A percentile compares a stretch with the other conserved stretches of the same genome.
phyloP scores from a whole-genome alignment of 2,329 filamentous ascomycete species.

The Hypoxylon sp. region DNA sequence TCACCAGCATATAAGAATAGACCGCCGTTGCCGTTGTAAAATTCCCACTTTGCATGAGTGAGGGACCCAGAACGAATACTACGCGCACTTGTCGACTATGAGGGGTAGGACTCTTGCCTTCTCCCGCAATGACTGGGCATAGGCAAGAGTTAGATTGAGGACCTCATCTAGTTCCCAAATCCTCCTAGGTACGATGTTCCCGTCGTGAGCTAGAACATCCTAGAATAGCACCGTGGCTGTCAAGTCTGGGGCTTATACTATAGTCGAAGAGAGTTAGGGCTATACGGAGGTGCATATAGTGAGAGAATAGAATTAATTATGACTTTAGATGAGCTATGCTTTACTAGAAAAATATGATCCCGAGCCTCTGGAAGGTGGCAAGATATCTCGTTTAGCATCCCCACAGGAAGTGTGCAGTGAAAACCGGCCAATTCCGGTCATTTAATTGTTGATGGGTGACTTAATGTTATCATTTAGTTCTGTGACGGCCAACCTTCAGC shows the following conservation, averaged over 20 bases:
- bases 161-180: constrained; percentile 1
- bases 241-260: background rate
- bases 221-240: background rate
- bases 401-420: background rate
- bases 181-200: background rate
- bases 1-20: constrained; percentile 14
- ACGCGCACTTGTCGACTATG: background rate
- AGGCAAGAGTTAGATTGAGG: background rate
- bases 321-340: background rate
- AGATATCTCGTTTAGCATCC: background rate
- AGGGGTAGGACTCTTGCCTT: constrained; percentile 1
- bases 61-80: constrained; percentile 1
- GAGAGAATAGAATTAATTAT: background rate
- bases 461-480: background rate
- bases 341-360: background rate
- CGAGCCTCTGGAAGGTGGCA: background rate
- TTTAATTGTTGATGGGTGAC: background rate
- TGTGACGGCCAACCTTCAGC: background rate
- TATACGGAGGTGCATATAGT: background rate
- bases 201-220: background rate
- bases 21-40: constrained; percentile 20
- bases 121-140: background rate
- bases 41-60: constrained; percentile 5
- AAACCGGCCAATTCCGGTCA: background rate
- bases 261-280: background rate